Percentiles rank a stretch among this genome's conserved stretches.
phyloP scores from a whole-genome alignment of 1,284 basidiomycete genomes.

The Earliella scabrosa region DNA sequence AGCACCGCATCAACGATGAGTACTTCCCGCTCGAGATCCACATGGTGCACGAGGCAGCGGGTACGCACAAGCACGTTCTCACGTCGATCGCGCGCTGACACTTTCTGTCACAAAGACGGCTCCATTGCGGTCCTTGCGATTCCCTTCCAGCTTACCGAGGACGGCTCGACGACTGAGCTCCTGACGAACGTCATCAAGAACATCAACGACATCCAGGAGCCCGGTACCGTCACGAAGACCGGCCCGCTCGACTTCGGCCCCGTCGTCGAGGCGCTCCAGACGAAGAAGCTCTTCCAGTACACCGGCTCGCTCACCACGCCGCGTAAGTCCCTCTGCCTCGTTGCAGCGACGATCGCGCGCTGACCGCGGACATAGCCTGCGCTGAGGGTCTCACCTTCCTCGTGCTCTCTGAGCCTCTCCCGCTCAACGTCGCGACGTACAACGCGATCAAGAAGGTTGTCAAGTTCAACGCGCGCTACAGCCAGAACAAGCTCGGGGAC shows the following conservation, averaged over 20 bases:
- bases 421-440: constrained; percentile 1
- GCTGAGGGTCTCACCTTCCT: constrained; percentile 1
- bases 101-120: not conserved
- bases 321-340: not conserved
- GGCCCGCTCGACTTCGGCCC: not conserved
- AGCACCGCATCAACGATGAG: constrained; percentile 4
- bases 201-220: not conserved
- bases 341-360: not conserved
- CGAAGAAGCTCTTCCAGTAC: constrained; percentile 5
- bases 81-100: not conserved
- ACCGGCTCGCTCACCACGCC: constrained; percentile 2
- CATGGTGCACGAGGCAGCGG: constrained; percentile 1
- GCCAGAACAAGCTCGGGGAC: constrained; percentile 4
- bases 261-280: not conserved
- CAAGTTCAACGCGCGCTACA: constrained; percentile 6
- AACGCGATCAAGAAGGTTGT: constrained; percentile 1
- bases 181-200: constrained; percentile 2
- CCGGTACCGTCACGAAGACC: constrained; percentile 1
- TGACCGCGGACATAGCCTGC: not conserved
- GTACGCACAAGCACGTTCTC: not conserved
- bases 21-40: constrained; percentile 1
- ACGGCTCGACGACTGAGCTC: not conserved
- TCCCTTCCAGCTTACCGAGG: constrained; percentile 1
- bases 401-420: constrained; percentile 1
- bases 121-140: not conserved